Conservation (phyloP, 495 filamentous ascomycete genomes). For the Penicillium nucicola region DNA sequence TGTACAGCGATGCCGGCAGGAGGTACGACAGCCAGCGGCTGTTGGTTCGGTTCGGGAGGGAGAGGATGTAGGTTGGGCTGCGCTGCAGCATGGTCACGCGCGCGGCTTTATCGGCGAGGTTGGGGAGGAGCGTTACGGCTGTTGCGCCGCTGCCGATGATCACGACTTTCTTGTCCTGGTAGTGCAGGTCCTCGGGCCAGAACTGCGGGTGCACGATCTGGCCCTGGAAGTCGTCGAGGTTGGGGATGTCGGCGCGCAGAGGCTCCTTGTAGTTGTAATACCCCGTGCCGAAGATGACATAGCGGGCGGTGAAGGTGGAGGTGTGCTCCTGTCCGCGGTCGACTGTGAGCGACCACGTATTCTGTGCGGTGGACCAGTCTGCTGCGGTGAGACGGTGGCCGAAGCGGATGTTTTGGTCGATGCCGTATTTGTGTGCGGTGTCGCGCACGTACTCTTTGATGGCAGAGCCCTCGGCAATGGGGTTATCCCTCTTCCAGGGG, state of each 20-base stretch:
- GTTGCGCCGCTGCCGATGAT: slow-evolving; percentile 58
- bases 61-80: slow-evolving; percentile 58
- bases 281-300: slow-evolving; percentile 61
- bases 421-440: slow-evolving; percentile 54
- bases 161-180: slow-evolving; percentile 49
- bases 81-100: slow-evolving; percentile 56
- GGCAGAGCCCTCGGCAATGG: slow-evolving; percentile 57
- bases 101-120: slow-evolving; percentile 40
- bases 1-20: slow-evolving; percentile 33
- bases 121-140: slow-evolving; percentile 52
- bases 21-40: slow-evolving; percentile 34
- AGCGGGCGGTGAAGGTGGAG: slow-evolving; percentile 49
- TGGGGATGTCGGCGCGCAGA: slow-evolving; percentile 45
- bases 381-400: slow-evolving; percentile 51
- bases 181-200: slow-evolving; percentile 51
- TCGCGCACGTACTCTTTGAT: slow-evolving; percentile 64
- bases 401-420: slow-evolving; percentile 60
- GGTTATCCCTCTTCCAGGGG: slow-evolving; percentile 56
- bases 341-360: slow-evolving; percentile 60
- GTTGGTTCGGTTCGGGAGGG: slow-evolving; percentile 40
- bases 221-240: slow-evolving; percentile 39
- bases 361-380: slow-evolving; percentile 58
- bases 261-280: slow-evolving; percentile 64
- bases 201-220: slow-evolving; percentile 50
- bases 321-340: slow-evolving; percentile 43